Evolutionary conservation across 805 yeast genomes (phyloP), one percentile per base, ranked within the genome.

Genomic region (Ogataea degrootiae): DNA sequence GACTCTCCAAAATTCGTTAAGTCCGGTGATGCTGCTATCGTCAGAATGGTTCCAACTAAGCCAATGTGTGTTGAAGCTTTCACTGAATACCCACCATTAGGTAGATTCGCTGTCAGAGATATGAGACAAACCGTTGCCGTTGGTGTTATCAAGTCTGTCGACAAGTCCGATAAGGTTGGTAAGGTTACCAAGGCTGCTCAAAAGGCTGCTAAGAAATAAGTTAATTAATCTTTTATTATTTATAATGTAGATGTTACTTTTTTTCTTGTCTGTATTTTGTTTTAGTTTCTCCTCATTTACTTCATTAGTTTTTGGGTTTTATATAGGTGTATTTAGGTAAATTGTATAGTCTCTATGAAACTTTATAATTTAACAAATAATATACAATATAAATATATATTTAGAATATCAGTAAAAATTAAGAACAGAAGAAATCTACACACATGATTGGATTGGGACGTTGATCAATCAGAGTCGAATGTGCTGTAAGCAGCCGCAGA

Each of bases 71-170:
- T 91, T 61, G 97, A 92, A 77, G 80, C 92, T 63, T 92, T 83
- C 84, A 76, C 83, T 69, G 94, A 89, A 70, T 90, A 92, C 84
- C 96, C 92, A 73, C 96, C 95, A 77, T 76, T 92, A 74, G 94
- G 96, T 77, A 90, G 98, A 85, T 80, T 92, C 77, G 92, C 92
- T 73, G 97, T 90, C 83, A 91, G 97, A 87, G 97, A 90, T 80
- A 90, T 90, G 97, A 87, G 97, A 87, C 97, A 90, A 80, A 91
- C 97, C 67, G 97, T 91, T 69, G 97, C 97, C 73, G 97, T 91
- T 73, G 97, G 97, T 87, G 96, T 91, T 72, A 87, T 92, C 87
- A 87, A 92, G 85, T 75, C 89, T 59, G 96, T 89, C 66, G 95
- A 80, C 69, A 89, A 89, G 86, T 66, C 87, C 62, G 70, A 82